Percentiles rank a stretch among this genome's conserved stretches.
Conservation (phyloP, 2,329 filamentous ascomycete species). For the Exophiala lecanii-corni region DNA sequence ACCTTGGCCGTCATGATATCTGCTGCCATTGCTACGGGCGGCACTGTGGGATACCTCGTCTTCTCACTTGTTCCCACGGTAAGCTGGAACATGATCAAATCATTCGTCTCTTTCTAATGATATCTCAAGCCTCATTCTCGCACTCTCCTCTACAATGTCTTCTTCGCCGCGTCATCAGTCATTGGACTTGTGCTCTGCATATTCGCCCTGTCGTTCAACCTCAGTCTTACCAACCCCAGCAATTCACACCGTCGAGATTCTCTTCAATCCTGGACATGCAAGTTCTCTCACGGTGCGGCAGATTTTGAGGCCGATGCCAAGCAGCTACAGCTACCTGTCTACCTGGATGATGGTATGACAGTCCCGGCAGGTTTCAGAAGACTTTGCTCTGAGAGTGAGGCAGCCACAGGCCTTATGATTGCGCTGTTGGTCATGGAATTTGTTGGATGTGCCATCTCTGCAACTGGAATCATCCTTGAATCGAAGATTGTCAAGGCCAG, state of each 20-base stretch:
- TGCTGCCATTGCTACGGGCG: slow-evolving; percentile 33
- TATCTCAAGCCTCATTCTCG: slow-evolving; percentile 20
- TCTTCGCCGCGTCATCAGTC: slow-evolving; percentile 13
- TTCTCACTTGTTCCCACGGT: slow-evolving; percentile 18
- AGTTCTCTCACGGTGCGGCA: slow-evolving; percentile 19
- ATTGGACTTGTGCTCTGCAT: slow-evolving; percentile 15
- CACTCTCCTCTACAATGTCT: slow-evolving; percentile 18
- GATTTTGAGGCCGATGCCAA: slow-evolving; percentile 20
- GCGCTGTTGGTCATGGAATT: slow-evolving; percentile 30
- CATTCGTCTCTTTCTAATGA: slow-evolving; percentile 7
- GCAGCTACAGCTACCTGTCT: slow-evolving; percentile 19
- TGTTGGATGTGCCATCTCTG: slow-evolving; percentile 30
- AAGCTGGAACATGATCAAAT: slow-evolving; percentile 15
- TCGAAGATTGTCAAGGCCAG: slow-evolving; percentile 38
- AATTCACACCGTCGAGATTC: slow-evolving; percentile 15
- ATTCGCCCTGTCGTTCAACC: slow-evolving; percentile 24
- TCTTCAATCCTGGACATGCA: slow-evolving; percentile 26
- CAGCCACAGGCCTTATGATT: slow-evolving; percentile 34
- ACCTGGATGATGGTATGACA: slow-evolving; percentile 15
- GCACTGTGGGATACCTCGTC: slow-evolving; percentile 28
- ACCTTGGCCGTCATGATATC: slow-evolving; percentile 35
- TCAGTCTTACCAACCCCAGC: slow-evolving; percentile 10
- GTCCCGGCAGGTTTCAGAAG: slow-evolving; percentile 35
- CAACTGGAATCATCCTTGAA: slow-evolving; percentile 12
- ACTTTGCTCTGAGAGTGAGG: slow-evolving; percentile 36